Conservation (phyloP, 495 filamentous ascomycete genomes). For the Cercophora sp. region DNA sequence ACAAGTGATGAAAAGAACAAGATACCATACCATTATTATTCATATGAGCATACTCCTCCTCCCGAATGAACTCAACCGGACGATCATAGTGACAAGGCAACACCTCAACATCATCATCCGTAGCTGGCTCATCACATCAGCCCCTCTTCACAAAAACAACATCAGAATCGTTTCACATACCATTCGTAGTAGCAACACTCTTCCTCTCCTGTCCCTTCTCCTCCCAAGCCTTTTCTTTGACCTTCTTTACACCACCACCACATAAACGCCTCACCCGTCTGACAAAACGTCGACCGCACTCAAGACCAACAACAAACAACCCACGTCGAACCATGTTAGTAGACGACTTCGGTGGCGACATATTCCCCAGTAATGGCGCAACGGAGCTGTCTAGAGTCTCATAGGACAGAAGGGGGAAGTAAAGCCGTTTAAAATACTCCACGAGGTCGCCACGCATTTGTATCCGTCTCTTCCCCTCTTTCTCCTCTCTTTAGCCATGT, state of each 20-base stretch:
- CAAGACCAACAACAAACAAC: no score
- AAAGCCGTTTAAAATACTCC: conserved; percentile 1
- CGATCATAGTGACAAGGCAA: conserved; percentile 26
- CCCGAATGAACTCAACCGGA: conserved; percentile 38
- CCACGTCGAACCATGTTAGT: background rate
- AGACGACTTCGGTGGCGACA: conserved; percentile 1
- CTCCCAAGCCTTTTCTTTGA: no score
- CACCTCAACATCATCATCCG: background rate
- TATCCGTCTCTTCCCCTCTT: no score
- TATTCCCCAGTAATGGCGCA: background rate
- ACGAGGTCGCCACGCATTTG: background rate
- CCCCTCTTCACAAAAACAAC: no score
- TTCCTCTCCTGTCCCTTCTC: conserved; percentile 7
- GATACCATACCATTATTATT: conserved; percentile 41
- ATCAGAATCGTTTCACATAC: no score
- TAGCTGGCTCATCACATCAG: no score
- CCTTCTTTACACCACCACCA: no score
- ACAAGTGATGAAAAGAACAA: no score
- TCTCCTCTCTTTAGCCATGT: no score
- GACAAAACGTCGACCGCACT: no score
- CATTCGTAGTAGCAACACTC: conserved; percentile 15
- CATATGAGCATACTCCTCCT: conserved; percentile 48
- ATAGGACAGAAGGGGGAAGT: background rate
- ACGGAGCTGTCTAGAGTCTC: background rate
- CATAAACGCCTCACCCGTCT: no score